A percentile compares a stretch with the other conserved stretches of the same genome.
Conservation (phyloP, 2,329 filamentous ascomycete genomes). For the Colletotrichum incanum region DNA sequence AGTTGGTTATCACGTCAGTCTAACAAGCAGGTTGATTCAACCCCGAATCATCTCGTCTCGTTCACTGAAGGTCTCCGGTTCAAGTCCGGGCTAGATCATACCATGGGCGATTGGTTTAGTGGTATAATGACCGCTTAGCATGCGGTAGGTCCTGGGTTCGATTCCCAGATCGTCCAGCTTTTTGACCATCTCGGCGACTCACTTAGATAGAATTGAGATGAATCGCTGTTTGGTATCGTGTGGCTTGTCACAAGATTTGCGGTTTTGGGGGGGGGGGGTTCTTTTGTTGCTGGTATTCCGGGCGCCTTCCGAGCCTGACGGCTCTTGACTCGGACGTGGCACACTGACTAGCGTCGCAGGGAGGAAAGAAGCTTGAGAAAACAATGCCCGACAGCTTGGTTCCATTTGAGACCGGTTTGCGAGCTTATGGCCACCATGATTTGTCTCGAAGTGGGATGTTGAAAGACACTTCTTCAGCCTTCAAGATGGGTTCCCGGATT, state of each 20-base stretch:
- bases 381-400: slow-evolving; percentile 11
- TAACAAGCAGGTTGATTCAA: slow-evolving; percentile 50
- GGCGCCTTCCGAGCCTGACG: neutral
- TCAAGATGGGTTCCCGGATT: neutral
- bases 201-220: neutral
- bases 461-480: neutral
- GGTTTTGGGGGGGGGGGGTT: neutral
- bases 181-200: neutral
- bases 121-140: slow-evolving; percentile 35
- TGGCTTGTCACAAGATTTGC: slow-evolving; percentile 15
- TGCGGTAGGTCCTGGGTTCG: slow-evolving; percentile 34
- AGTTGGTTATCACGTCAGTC: slow-evolving; percentile 66
- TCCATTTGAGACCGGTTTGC: slow-evolving; percentile 16
- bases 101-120: slow-evolving; percentile 18
- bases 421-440: neutral
- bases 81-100: slow-evolving; percentile 40
- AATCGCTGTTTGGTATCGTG: neutral
- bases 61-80: slow-evolving; percentile 41
- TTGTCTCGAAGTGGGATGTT: neutral
- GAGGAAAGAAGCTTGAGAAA: neutral
- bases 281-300: neutral
- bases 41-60: neutral
- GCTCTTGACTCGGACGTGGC: slow-evolving; percentile 3
- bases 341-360: neutral
- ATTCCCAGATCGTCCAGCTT: slow-evolving; percentile 20